Evolutionary conservation across 176 grass and related monocot genomes (phyloP).

Genomic region (Aegilops umbellulata): DNA sequence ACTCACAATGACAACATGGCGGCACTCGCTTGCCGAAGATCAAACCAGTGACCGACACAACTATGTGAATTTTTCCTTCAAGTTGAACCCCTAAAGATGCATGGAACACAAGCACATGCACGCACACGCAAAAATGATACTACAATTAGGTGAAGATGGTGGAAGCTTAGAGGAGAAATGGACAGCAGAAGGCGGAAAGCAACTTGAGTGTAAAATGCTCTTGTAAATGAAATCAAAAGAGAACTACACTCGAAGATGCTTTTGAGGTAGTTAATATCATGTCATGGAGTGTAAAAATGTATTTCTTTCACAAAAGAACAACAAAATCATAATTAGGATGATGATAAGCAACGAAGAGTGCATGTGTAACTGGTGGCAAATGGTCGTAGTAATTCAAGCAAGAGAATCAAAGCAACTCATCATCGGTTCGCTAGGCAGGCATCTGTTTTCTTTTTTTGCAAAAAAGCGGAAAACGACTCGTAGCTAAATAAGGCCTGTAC

Average conservation of each 20-base stretch:
- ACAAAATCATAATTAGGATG: not conserved
- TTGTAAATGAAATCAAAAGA: not conserved
- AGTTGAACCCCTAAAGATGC: not conserved
- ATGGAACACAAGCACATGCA: not conserved
- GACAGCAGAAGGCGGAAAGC: not conserved
- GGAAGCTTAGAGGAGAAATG: too few relatives aligned
- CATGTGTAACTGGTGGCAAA: not conserved
- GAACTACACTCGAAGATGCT: too few relatives aligned
- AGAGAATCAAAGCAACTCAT: not conserved
- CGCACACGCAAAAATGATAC: not conserved
- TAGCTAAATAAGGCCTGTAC: not conserved
- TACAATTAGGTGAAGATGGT: not conserved
- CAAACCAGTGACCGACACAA: not conserved
- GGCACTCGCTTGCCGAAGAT: not conserved
- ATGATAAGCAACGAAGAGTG: not conserved
- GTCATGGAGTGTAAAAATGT: too few relatives aligned
- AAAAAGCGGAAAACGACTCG: conserved; percentile 7
- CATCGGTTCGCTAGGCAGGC: not conserved
- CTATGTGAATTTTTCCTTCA: not conserved
- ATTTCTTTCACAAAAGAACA: too few relatives aligned
- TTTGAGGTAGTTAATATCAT: too few relatives aligned
- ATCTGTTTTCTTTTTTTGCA: not conserved
- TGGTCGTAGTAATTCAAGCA: not conserved
- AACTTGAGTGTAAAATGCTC: not conserved
- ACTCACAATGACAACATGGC: not conserved